phyloP scores from a whole-genome alignment of 148 eudicot species.

The Chenopodium quinoa region DNA sequence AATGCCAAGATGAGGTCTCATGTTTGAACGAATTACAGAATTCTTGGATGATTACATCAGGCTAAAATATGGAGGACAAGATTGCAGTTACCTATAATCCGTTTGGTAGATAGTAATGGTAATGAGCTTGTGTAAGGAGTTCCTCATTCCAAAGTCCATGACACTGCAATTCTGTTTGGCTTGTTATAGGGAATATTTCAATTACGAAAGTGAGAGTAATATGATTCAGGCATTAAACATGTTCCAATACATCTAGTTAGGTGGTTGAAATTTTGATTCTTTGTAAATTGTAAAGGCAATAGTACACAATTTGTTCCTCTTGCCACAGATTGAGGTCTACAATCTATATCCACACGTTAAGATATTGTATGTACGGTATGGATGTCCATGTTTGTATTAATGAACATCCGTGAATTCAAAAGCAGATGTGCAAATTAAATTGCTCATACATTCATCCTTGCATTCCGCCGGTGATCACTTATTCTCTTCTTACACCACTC shows the following conservation, averaged over 20 bases:
- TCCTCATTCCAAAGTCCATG: background rate
- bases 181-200: too few species aligned
- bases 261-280: background rate
- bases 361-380: too few species aligned
- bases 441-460: background rate
- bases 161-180: background rate
- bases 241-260: background rate
- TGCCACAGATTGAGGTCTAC: too few species aligned
- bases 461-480: background rate
- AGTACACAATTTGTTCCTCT: background rate
- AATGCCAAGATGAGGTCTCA: background rate
- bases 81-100: background rate
- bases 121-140: background rate
- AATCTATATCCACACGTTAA: too few species aligned
- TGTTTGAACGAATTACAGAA: too few species aligned
- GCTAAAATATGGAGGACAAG: background rate
- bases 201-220: background rate
- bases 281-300: too few species aligned
- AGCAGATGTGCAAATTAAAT: background rate
- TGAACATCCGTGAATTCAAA: background rate
- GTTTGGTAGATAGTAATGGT: background rate
- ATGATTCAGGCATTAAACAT: background rate
- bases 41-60: background rate
- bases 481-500: too few species aligned
- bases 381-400: background rate